These are phyloP conservation scores for Trichoderma arundinaceum DNA, from an alignment of 2,329 filamentous ascomycete species.

Conservation along the genomic window DNA sequence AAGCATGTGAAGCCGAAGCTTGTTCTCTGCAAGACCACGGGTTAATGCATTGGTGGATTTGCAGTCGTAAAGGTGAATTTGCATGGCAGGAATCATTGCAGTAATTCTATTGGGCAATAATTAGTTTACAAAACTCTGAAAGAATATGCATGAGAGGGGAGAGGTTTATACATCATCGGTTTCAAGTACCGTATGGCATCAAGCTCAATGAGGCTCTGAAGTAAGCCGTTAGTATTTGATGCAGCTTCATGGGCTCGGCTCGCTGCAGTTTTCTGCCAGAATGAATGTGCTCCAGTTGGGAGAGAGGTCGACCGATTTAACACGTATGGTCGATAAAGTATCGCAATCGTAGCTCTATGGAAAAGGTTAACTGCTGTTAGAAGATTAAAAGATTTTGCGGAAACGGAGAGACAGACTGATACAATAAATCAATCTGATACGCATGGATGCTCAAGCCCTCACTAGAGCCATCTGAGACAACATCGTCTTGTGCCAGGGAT, in stretches of 20 bases:
- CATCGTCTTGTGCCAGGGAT: not conserved
- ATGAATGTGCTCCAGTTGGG: not conserved
- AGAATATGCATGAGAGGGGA: too few relatives aligned
- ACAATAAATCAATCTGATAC: constrained; percentile 2
- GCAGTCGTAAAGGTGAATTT: constrained; percentile 22
- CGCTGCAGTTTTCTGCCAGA: constrained; percentile 1
- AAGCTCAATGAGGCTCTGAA: constrained; percentile 17
- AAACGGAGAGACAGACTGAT: not conserved
- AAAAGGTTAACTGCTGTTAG: not conserved
- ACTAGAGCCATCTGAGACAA: not conserved
- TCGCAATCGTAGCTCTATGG: not conserved
- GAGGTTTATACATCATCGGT: constrained; percentile 7
- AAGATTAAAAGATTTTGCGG: not conserved
- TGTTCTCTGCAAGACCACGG: constrained; percentile 12
- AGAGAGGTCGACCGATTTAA: constrained; percentile 3
- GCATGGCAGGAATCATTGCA: constrained; percentile 11
- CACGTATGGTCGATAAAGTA: constrained; percentile 6
- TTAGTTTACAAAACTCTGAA: not conserved
- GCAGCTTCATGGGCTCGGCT: constrained; percentile 12
- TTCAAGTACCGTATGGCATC: constrained; percentile 6
- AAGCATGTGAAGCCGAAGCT: constrained; percentile 17
- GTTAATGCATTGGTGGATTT: constrained; percentile 14
- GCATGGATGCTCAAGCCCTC: constrained; percentile 3
- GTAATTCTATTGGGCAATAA: not conserved
- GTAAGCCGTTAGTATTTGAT: constrained; percentile 13